These are phyloP conservation scores for Ascomycota sp. DNA, from an alignment of 2,329 filamentous ascomycete species.

Conservation along the genomic window DNA sequence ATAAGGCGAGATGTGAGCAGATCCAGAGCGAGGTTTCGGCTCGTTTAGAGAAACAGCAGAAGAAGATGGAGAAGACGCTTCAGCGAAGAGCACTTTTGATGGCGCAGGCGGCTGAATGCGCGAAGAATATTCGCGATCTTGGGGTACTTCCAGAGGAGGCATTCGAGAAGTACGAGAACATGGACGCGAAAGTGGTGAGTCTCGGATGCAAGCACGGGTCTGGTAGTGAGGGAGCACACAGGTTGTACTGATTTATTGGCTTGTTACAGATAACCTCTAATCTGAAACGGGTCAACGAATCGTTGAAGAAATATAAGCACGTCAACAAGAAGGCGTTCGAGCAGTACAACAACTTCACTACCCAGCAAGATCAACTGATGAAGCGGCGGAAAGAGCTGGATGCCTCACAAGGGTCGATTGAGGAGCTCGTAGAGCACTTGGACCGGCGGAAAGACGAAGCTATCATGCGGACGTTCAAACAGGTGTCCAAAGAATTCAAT, in stretches of 20 bases:
- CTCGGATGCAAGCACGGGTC: background rate
- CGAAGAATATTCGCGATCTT: conserved; percentile 76
- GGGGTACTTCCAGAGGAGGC: conserved; percentile 88
- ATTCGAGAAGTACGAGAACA: conserved; percentile 73
- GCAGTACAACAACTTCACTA: conserved; percentile 94
- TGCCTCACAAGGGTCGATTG: conserved; percentile 67
- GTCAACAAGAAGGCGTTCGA: conserved; percentile 99
- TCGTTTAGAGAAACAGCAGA: conserved; percentile 69
- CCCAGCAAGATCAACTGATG: conserved; percentile 69
- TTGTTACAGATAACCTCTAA: conserved; percentile 33
- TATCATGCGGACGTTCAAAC: conserved; percentile 95
- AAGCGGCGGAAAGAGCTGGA: conserved; percentile 76
- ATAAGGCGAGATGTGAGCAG: conserved; percentile 44
- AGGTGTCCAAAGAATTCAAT: conserved; percentile 84
- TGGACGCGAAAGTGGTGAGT: conserved; percentile 56
- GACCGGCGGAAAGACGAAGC: conserved; percentile 95
- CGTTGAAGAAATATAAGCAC: conserved; percentile 87
- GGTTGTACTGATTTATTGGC: conserved; percentile 3
- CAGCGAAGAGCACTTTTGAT: conserved; percentile 68
- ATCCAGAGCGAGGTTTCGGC: conserved; percentile 56
- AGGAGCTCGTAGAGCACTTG: conserved; percentile 77
- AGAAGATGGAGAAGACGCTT: conserved; percentile 78
- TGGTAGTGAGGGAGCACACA: too few relatives aligned
- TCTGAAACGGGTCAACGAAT: conserved; percentile 79
- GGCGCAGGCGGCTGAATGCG: conserved; percentile 58